Evolutionary conservation across 2,329 filamentous ascomycete genomes (phyloP), one percentile per base, ranked within the genome.

Genomic region (Epichloe coenophiala): DNA sequence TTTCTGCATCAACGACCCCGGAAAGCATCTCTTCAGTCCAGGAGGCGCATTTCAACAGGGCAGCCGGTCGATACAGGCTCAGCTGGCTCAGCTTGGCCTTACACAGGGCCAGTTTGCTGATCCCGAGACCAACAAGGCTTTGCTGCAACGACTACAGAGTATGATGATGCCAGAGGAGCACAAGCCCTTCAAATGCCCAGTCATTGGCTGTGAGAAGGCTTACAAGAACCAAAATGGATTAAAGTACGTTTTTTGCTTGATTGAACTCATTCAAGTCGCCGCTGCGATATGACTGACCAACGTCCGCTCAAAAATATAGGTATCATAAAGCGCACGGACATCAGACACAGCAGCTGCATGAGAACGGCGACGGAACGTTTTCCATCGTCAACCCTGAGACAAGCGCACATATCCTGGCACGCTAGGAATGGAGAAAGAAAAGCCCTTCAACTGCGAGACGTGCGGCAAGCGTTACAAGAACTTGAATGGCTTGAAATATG

Each of bases 381-480:
- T 97, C 91, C 0, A 98, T 98, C 58, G 91, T 98, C 48, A 95
- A 98, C 60, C 93, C 93, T 0, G 87, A 95, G 63, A 97, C 93
- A 0, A 93, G 87, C 31, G 80, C 88, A 1, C 93, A 0, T 98
- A 97, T 57, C 93, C 93, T 0, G 93, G 93, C 35, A 97, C 93
- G 1, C 74, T 95, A 37, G 93, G 93, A n/a, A 98, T 98, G 93
- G 93, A 98, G 71, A 98, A 97, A 67, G 91, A 97, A 72, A 98
- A 98, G 73, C 93, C 93, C 2, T 97, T 97, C 66, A 90, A 90
- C 63, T 98, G 93, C 67, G 90, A 97, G 57, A 85, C 89, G 11
- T 98, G 93, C 64, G 90, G 91, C 61, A 98, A 98, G 74, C 86
- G 93, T 48, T 98, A 98, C 72, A 98, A 98, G 81, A 98, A 98